These are phyloP conservation scores for Vararia minispora DNA, from an alignment of 768 basidiomycete genomes.

Conservation along the genomic window DNA sequence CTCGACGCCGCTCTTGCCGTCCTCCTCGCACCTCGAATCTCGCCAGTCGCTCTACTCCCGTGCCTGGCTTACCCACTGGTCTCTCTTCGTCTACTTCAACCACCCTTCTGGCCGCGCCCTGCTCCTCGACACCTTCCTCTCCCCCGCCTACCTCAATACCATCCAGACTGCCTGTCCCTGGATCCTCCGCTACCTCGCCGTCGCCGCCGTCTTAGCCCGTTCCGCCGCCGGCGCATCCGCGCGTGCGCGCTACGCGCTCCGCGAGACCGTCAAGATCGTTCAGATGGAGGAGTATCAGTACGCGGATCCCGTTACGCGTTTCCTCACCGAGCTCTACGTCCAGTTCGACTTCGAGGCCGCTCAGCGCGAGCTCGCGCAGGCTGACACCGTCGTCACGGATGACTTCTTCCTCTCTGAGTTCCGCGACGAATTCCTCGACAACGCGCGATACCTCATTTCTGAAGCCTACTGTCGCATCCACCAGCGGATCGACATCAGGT, in stretches of 20 bases:
- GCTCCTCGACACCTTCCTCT: conserved; percentile 93
- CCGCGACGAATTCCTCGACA: conserved; percentile 91
- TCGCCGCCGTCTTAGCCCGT: conserved; percentile 86
- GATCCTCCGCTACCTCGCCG: conserved; percentile 89
- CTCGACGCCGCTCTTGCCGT: conserved; percentile 26
- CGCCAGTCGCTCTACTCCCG: conserved; percentile 86
- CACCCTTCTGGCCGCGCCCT: conserved; percentile 84
- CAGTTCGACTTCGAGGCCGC: conserved; percentile 97
- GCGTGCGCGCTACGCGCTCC: conserved; percentile 78
- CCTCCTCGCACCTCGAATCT: conserved; percentile 48
- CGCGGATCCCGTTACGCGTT: conserved; percentile 84
- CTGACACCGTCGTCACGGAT: conserved; percentile 73
- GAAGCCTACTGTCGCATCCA: conserved; percentile 98
- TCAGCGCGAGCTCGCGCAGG: conserved; percentile 66
- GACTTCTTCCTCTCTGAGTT: conserved; percentile 94
- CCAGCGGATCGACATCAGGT: conserved; percentile 84
- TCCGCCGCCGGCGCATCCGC: conserved; percentile 58
- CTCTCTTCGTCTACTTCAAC: conserved; percentile 97
- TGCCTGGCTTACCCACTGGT: conserved; percentile 97
- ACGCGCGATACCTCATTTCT: conserved; percentile 90
- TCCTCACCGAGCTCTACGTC: conserved; percentile 87
- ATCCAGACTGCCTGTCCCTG: conserved; percentile 94
- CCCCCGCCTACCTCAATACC: conserved; percentile 95
- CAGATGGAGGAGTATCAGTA: conserved; percentile 96
- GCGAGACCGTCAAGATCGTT: conserved; percentile 87